Conservation (phyloP, 1,139 yeast species). For the Pichia sp. region DNA sequence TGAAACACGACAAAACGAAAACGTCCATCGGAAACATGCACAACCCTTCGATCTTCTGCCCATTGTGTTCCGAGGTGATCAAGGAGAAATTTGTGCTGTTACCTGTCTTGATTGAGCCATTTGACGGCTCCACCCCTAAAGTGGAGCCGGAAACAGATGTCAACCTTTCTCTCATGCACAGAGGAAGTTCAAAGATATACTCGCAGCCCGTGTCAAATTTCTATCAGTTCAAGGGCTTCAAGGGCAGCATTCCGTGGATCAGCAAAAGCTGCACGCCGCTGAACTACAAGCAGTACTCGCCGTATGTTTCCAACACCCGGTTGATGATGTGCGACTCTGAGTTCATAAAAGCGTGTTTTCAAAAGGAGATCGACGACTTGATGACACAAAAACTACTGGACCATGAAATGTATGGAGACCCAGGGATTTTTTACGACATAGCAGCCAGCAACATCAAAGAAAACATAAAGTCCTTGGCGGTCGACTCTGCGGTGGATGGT, state of each 20-base stretch:
- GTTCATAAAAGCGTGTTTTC: slow-evolving; percentile 51
- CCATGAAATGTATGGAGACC: slow-evolving; percentile 53
- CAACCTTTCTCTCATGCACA: slow-evolving; percentile 64
- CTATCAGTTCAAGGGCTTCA: slow-evolving; percentile 19
- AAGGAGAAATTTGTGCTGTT: slow-evolving; percentile 50
- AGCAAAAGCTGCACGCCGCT: slow-evolving; percentile 23
- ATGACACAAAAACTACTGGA: slow-evolving; percentile 51
- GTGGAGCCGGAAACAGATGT: slow-evolving; percentile 48
- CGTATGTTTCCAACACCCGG: slow-evolving; percentile 47
- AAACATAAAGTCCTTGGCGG: slow-evolving; percentile 34
- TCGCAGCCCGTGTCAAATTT: slow-evolving; percentile 52
- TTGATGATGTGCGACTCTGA: slow-evolving; percentile 59
- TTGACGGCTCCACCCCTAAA: slow-evolving; percentile 61
- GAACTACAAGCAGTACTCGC: slow-evolving; percentile 22
- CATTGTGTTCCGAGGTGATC: slow-evolving; percentile 72
- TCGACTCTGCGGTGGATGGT: background rate
- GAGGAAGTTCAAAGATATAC: slow-evolving; percentile 56
- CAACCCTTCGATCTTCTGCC: slow-evolving; percentile 45
- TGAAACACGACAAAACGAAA: slow-evolving; percentile 17
- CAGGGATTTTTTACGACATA: slow-evolving; percentile 49
- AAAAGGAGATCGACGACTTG: slow-evolving; percentile 52
- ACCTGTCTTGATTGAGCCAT: slow-evolving; percentile 58
- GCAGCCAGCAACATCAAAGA: slow-evolving; percentile 56
- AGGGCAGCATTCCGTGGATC: slow-evolving; percentile 43
- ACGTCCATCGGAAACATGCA: slow-evolving; percentile 15